A percentile compares a stretch with the other conserved stretches of the same genome.
Conservation (phyloP, 176 grass and related monocot genomes). For the Hsuehochloa calcarea region DNA sequence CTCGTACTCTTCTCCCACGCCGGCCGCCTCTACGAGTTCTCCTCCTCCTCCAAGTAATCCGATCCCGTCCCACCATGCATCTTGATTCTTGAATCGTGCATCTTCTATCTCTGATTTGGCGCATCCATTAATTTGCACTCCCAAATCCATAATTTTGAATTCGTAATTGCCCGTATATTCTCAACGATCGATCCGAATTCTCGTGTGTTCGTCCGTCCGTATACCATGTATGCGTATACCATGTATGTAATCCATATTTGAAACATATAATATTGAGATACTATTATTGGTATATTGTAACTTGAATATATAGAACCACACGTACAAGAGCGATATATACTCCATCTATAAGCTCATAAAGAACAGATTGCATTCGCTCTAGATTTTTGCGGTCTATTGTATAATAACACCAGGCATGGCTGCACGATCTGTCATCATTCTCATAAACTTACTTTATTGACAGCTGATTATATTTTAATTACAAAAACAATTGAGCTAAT, state of each 20-base stretch:
- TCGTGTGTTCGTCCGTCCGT: neutral
- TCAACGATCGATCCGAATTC: slow-evolving; percentile 14
- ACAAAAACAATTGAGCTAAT: slow-evolving; percentile 36
- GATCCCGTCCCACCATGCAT: neutral
- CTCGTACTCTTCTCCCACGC: slow-evolving; percentile 78
- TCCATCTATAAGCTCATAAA: neutral
- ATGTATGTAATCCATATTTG: neutral
- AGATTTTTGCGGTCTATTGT: slow-evolving; percentile 11
- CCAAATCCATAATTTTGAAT: neutral
- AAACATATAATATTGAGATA: slow-evolving; percentile 19
- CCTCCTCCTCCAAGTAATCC: slow-evolving; percentile 48
- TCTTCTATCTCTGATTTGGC: neutral
- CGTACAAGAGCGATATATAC: neutral
- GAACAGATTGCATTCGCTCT: slow-evolving; percentile 18
- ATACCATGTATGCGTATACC: no score
- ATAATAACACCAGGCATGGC: slow-evolving; percentile 26
- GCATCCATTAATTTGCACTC: neutral
- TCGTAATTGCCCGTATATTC: neutral
- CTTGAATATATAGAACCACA: neutral
- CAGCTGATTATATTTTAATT: slow-evolving; percentile 36
- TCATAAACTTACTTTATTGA: slow-evolving; percentile 50
- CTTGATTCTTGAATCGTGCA: neutral
- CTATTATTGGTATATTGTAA: neutral
- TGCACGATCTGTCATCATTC: slow-evolving; percentile 37
- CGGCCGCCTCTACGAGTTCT: slow-evolving; percentile 66